A percentile compares a stretch with the other conserved stretches of the same genome.
Conservation (phyloP, 2,329 filamentous ascomycete genomes). For the Colletotrichum sp. region DNA sequence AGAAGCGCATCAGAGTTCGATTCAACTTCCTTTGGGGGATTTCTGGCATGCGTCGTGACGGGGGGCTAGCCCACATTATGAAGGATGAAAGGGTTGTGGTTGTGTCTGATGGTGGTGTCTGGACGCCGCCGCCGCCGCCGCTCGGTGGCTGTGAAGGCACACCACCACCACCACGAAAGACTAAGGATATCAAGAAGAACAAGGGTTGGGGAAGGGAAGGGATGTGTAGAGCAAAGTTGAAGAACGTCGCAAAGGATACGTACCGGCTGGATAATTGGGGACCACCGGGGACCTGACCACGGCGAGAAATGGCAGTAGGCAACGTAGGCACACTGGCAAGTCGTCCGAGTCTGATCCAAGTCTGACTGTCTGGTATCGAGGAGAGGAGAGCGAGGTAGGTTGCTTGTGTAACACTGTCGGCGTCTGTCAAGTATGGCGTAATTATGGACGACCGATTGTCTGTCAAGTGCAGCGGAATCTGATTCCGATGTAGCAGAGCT, state of each 20-base stretch:
- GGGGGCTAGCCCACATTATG: constrained; percentile 1
- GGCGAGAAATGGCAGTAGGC: background rate
- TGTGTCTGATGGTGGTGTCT: constrained; percentile 1
- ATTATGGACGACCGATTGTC: background rate
- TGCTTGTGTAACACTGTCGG: background rate
- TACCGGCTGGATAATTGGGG: background rate
- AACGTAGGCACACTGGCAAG: background rate
- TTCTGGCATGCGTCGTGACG: background rate
- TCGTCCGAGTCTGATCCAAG: background rate
- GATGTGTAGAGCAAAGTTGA: background rate
- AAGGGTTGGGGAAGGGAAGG: background rate
- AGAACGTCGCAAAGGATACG: background rate
- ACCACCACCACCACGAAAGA: background rate
- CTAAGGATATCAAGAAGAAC: background rate
- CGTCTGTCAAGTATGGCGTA: background rate
- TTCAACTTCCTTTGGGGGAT: background rate
- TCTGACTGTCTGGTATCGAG: background rate
- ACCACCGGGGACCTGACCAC: background rate
- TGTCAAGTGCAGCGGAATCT: background rate
- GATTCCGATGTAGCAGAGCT: background rate
- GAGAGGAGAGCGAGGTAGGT: background rate
- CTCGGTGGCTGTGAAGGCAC: background rate
- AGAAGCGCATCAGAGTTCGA: constrained; percentile 5
- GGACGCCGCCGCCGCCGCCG: background rate
- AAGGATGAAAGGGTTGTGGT: background rate